Evolutionary conservation across 805 yeast species (phyloP).

Genomic region (Candida ficus): DNA sequence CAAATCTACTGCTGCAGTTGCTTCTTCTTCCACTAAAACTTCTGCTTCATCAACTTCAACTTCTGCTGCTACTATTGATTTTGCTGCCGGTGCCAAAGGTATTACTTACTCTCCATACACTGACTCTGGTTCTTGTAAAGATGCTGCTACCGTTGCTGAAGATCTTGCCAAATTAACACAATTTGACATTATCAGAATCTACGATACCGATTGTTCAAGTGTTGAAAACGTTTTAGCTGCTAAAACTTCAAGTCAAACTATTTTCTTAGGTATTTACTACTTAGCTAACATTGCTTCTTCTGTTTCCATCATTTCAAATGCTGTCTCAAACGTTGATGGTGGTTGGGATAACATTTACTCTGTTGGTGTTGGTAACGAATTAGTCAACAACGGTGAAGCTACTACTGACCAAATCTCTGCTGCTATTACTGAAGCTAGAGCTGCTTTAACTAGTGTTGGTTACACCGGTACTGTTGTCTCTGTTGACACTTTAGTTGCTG

Average conservation of each 20-base stretch:
- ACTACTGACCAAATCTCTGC: conserved; percentile 40
- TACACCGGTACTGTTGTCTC: conserved; percentile 55
- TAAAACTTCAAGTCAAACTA: conserved; percentile 41
- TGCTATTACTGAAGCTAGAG: conserved; percentile 44
- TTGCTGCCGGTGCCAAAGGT: conserved; percentile 45
- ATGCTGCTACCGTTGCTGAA: conserved; percentile 37
- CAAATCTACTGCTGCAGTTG: conserved; percentile 14
- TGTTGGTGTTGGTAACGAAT: conserved; percentile 60
- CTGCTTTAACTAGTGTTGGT: conserved; percentile 39
- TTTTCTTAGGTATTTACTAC: conserved; percentile 58
- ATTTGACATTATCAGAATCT: conserved; percentile 51
- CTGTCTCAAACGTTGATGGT: conserved; percentile 35
- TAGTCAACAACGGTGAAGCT: conserved; percentile 49
- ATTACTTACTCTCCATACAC: conserved; percentile 65
- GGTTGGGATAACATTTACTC: conserved; percentile 59
- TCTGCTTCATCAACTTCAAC: conserved; percentile 28
- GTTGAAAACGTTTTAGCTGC: conserved; percentile 47
- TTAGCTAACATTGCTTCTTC: conserved; percentile 39
- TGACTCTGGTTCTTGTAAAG: conserved; percentile 50
- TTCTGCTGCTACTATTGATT: conserved; percentile 17
- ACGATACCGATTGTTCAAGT: conserved; percentile 59
- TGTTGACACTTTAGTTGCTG: conserved; percentile 65
- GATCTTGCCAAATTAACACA: conserved; percentile 42
- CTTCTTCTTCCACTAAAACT: conserved; percentile 26
- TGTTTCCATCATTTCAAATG: conserved; percentile 37